Evolutionary conservation across 1,284 basidiomycete species (phyloP).

Genomic region (Sphagnurus paluster): DNA sequence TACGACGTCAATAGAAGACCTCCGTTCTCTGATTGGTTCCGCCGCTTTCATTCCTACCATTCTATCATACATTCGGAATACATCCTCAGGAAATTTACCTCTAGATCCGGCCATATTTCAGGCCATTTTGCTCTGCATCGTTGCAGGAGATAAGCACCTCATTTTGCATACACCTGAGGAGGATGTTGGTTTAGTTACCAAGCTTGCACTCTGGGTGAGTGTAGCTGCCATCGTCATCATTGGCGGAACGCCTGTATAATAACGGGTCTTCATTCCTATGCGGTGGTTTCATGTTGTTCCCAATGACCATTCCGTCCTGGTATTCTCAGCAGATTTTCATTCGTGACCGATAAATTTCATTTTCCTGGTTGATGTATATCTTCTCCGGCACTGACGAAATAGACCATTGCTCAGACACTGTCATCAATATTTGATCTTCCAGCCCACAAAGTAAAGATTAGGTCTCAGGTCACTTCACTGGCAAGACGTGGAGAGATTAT

Average conservation of each 20-base stretch:
- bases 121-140: slow-evolving; percentile 62
- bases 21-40: slow-evolving; percentile 40
- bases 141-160: slow-evolving; percentile 60
- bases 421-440: slow-evolving; percentile 57
- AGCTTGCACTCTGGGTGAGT: slow-evolving; percentile 58
- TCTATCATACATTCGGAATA: slow-evolving; percentile 43
- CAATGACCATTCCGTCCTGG: not conserved
- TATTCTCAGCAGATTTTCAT: not conserved
- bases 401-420: slow-evolving; percentile 44
- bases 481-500: slow-evolving; percentile 10
- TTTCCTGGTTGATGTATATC: not conserved
- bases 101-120: slow-evolving; percentile 65
- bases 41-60: slow-evolving; percentile 54
- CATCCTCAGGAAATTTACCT: slow-evolving; percentile 45
- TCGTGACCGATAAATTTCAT: no score
- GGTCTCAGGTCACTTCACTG: slow-evolving; percentile 25
- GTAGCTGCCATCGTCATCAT: slow-evolving; percentile 24
- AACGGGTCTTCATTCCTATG: not conserved
- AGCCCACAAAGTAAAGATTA: slow-evolving; percentile 57
- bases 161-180: slow-evolving; percentile 62
- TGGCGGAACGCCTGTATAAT: not conserved
- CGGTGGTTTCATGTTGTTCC: not conserved
- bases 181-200: slow-evolving; percentile 56
- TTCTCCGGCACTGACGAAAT: not conserved
- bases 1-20: slow-evolving; percentile 17